phyloP scores from a whole-genome alignment of 1,284 basidiomycete species.

The Boletus smithii region DNA sequence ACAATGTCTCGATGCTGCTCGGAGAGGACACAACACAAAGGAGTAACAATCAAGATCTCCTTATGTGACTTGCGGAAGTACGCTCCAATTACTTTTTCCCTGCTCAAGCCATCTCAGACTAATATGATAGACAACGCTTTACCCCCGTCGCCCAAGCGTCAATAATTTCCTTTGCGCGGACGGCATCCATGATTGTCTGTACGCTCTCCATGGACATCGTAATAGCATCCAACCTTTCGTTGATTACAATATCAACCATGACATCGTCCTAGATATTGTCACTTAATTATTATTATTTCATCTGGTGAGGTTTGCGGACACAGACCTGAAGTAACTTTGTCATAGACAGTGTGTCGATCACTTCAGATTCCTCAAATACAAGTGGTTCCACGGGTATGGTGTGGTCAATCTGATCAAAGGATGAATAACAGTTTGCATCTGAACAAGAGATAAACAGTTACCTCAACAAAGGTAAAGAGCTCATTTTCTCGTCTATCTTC shows the following conservation, averaged over 20 bases:
- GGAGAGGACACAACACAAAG: constrained; percentile 46
- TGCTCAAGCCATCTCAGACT: constrained; percentile 1
- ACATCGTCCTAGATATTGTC: constrained; percentile 38
- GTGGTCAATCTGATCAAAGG: constrained; percentile 32
- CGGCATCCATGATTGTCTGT: constrained; percentile 31
- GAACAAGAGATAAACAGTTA: constrained; percentile 1
- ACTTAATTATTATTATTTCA: background rate
- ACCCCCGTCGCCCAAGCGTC: constrained; percentile 34
- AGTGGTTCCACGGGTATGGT: constrained; percentile 26
- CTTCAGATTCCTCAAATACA: constrained; percentile 9
- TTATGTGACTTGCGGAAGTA: constrained; percentile 3
- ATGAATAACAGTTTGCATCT: constrained; percentile 1
- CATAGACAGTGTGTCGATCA: constrained; percentile 22
- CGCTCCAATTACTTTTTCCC: background rate
- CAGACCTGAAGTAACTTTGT: constrained; percentile 28
- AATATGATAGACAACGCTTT: constrained; percentile 22
- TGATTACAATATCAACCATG: constrained; percentile 42
- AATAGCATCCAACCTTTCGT: constrained; percentile 33
- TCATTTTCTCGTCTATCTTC: constrained; percentile 15
- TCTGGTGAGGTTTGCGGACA: background rate
- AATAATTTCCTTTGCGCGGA: constrained; percentile 34
- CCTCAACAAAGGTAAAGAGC: constrained; percentile 10
- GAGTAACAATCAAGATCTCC: background rate
- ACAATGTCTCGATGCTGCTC: constrained; percentile 75
- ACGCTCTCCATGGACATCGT: constrained; percentile 43